Evolutionary conservation across 2,329 filamentous ascomycete genomes (phyloP).

Genomic region (Falciphora oryzae): DNA sequence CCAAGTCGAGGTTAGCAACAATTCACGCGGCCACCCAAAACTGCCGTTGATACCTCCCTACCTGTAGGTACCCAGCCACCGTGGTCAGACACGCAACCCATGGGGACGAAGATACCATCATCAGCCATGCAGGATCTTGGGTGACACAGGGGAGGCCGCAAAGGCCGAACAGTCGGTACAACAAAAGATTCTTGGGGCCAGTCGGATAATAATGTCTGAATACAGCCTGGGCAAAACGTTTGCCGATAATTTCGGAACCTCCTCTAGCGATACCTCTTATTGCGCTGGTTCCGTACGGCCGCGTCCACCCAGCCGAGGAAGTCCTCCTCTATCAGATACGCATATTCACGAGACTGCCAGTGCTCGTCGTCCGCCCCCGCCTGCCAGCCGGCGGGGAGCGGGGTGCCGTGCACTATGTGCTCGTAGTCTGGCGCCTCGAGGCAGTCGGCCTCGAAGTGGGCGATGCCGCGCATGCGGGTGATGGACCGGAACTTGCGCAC

Average conservation of each 20-base stretch:
- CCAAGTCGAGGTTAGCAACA: too few species aligned
- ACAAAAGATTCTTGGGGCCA: too few species aligned
- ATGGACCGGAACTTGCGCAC: slow-evolving; percentile 12
- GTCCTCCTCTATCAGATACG: slow-evolving; percentile 17
- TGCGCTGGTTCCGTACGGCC: slow-evolving; percentile 13
- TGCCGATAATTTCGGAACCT: too few species aligned
- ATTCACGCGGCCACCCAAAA: too few species aligned
- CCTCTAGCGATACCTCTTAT: neutral
- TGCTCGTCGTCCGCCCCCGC: slow-evolving; percentile 8
- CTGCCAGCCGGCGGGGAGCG: slow-evolving; percentile 10
- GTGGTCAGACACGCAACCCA: too few species aligned
- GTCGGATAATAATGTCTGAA: too few species aligned
- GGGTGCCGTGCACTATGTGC: slow-evolving; percentile 6
- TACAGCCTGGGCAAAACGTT: neutral
- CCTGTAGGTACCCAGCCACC: too few species aligned
- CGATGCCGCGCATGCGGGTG: slow-evolving; percentile 12
- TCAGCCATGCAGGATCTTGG: too few species aligned
- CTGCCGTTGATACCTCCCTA: too few species aligned
- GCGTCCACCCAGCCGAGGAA: slow-evolving; percentile 17
- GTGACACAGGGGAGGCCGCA: too few species aligned
- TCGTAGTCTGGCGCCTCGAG: slow-evolving; percentile 14
- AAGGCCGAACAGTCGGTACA: too few species aligned
- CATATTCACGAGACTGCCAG: slow-evolving; percentile 18
- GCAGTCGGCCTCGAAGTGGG: slow-evolving; percentile 11
- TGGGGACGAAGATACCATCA: too few species aligned